phyloP scores from a whole-genome alignment of 2,329 filamentous ascomycete genomes.

The Xylariaceae sp. region DNA sequence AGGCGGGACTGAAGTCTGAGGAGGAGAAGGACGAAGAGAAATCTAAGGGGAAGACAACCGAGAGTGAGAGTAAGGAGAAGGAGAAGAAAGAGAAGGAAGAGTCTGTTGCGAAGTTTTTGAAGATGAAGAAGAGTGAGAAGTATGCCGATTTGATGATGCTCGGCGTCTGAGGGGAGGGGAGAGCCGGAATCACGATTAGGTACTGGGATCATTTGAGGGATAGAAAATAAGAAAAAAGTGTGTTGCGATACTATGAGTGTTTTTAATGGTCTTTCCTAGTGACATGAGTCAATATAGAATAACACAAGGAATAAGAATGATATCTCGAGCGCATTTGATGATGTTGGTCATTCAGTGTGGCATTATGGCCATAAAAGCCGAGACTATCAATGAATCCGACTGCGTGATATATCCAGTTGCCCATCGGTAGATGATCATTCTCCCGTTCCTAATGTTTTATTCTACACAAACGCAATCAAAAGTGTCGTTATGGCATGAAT shows the following conservation, averaged over 20 bases:
- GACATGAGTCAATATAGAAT: too few relatives aligned
- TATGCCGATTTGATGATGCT: background rate
- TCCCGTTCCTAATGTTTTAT: background rate
- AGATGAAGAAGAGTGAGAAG: background rate
- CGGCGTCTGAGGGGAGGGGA: too few relatives aligned
- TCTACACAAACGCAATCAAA: background rate
- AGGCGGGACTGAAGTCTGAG: slow-evolving; percentile 12
- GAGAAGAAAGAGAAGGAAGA: slow-evolving; percentile 12
- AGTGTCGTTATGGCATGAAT: background rate
- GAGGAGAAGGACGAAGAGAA: background rate
- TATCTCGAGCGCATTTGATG: too few relatives aligned
- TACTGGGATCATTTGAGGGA: too few relatives aligned
- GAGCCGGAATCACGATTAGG: too few relatives aligned
- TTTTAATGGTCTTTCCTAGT: too few relatives aligned
- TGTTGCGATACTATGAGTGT: too few relatives aligned
- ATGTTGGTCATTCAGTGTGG: too few relatives aligned
- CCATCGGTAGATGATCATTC: background rate
- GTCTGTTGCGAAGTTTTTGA: slow-evolving; percentile 1
- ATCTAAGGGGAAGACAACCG: background rate
- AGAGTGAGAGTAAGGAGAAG: slow-evolving; percentile 9
- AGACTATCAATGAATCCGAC: too few relatives aligned
- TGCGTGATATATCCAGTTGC: background rate
- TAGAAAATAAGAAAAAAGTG: too few relatives aligned
- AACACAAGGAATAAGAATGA: too few relatives aligned
- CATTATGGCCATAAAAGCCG: too few relatives aligned